Evolutionary conservation across 2,329 filamentous ascomycete species (phyloP).

Genomic region (Hirsutella thompsonii): DNA sequence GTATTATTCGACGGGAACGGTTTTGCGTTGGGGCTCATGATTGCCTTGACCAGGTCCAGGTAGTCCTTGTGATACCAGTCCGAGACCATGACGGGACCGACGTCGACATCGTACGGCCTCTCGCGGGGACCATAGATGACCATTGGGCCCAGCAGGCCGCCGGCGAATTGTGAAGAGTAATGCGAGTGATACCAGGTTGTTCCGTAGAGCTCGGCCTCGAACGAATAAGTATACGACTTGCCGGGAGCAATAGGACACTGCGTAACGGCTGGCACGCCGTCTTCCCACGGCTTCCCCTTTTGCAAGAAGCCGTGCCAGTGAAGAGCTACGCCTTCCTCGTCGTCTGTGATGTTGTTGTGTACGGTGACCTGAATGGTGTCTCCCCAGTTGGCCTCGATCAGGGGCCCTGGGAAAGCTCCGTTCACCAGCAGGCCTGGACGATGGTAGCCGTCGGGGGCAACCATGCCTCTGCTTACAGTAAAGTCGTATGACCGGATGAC

Average conservation of each 20-base stretch:
- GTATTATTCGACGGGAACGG: constrained; percentile 38
- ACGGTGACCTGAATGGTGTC: constrained; percentile 52
- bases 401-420: constrained; percentile 54
- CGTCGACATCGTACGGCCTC: constrained; percentile 46
- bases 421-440: constrained; percentile 46
- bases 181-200: constrained; percentile 49
- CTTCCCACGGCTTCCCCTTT: constrained; percentile 34
- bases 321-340: constrained; percentile 32
- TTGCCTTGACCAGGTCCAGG: constrained; percentile 29
- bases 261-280: constrained; percentile 35
- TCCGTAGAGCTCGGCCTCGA: constrained; percentile 40
- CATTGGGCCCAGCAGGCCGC: constrained; percentile 48
- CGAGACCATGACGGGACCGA: constrained; percentile 37
- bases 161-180: constrained; percentile 44
- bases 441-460: constrained; percentile 44
- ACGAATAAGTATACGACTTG: constrained; percentile 37
- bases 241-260: constrained; percentile 58
- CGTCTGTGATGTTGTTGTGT: constrained; percentile 49
- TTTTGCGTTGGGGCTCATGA: constrained; percentile 26
- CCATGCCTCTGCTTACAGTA: constrained; percentile 32
- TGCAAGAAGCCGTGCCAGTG: constrained; percentile 45
- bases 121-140: constrained; percentile 41
- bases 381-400: constrained; percentile 53
- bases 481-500: constrained; percentile 43
- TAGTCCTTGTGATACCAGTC: constrained; percentile 52